phyloP scores from a whole-genome alignment of 148 eudicot genomes.

The Salicornia ramosissima region DNA sequence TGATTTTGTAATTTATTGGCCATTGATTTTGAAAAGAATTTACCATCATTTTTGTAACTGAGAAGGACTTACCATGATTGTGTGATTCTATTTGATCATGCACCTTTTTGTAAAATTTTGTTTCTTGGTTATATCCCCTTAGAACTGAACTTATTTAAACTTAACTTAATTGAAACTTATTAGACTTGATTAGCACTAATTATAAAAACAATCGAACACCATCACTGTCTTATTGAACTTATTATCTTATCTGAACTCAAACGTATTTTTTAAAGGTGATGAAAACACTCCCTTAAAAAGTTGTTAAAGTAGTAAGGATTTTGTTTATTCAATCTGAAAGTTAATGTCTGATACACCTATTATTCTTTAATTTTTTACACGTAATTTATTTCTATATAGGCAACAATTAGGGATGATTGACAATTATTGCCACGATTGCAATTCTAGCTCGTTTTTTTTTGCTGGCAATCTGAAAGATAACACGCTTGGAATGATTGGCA shows the following conservation, averaged over 20 bases:
- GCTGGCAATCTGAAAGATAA: too few relatives aligned
- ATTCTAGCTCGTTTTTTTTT: constrained; percentile 3
- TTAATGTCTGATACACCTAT: background rate
- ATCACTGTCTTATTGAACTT: too few relatives aligned
- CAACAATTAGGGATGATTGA: background rate
- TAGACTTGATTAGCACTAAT: too few relatives aligned
- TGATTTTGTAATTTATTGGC: too few relatives aligned
- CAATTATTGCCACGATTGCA: background rate
- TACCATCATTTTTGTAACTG: background rate
- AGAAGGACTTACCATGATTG: background rate
- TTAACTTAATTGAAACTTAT: too few relatives aligned
- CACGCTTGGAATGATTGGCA: constrained; percentile 10
- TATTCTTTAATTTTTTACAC: background rate
- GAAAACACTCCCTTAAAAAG: too few relatives aligned
- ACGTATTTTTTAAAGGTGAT: too few relatives aligned
- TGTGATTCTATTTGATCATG: background rate
- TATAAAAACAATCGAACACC: too few relatives aligned
- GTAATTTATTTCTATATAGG: too few relatives aligned
- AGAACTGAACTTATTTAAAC: background rate
- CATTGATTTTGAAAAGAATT: background rate
- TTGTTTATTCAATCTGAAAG: background rate
- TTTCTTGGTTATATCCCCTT: background rate
- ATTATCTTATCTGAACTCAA: too few relatives aligned
- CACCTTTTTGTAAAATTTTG: background rate
- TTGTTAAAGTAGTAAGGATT: background rate